Conservation (phyloP, 306 rosid genomes). For the Cucurbita ficifolia region DNA sequence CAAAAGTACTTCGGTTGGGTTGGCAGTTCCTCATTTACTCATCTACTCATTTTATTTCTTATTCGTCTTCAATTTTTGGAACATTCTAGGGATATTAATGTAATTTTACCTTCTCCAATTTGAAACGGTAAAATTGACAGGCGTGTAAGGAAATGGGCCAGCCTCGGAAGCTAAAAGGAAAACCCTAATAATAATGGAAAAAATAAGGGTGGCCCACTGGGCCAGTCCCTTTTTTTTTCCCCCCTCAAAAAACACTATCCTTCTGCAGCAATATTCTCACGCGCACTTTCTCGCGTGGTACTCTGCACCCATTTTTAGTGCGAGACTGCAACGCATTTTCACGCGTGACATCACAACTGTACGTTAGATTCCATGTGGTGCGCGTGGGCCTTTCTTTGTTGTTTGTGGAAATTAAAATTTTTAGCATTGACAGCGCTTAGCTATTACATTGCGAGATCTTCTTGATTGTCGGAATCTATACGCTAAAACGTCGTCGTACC, state of each 20-base stretch:
- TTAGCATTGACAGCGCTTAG: neutral
- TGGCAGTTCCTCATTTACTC: neutral
- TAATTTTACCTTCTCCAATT: neutral
- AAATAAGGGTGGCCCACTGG: neutral
- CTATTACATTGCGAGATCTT: conserved; percentile 6
- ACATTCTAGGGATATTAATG: neutral
- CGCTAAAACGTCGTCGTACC: conserved; percentile 3
- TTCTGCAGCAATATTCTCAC: neutral
- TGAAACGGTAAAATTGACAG: conserved; percentile 14
- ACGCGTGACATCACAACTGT: neutral
- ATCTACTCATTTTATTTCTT: neutral
- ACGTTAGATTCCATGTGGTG: neutral
- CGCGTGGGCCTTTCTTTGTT: neutral
- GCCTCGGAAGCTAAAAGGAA: neutral
- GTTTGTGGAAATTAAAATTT: neutral
- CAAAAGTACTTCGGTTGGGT: neutral
- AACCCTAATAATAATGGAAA: neutral
- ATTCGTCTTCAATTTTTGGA: neutral
- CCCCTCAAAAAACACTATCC: neutral
- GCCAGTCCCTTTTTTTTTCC: neutral
- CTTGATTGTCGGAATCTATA: conserved; percentile 21
- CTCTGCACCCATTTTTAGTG: neutral
- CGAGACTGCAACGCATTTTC: neutral
- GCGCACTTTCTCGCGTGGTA: neutral
- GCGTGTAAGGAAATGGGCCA: conserved; percentile 24